Conservation (phyloP, 352 stramenopile species). For the Phytophthora sp. region DNA sequence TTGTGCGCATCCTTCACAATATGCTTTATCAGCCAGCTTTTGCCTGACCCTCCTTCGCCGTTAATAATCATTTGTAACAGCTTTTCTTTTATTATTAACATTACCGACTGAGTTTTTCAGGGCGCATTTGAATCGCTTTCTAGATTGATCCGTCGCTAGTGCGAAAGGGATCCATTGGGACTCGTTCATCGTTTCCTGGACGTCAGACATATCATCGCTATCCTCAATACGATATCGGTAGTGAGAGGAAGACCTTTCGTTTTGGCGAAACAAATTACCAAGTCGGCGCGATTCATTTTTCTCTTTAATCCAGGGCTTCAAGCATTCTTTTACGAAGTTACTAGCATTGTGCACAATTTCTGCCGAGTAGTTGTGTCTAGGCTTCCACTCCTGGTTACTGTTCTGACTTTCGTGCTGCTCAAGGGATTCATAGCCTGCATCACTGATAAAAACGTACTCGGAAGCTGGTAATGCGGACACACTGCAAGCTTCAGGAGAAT, state of each 20-base stretch:
- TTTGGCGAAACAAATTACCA: too few relatives aligned
- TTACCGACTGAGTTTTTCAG: too few relatives aligned
- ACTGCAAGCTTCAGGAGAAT: too few relatives aligned
- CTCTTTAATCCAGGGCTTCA: too few relatives aligned
- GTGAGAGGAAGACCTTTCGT: too few relatives aligned
- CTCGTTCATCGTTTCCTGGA: slow-evolving; percentile 6
- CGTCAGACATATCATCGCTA: background rate
- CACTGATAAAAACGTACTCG: background rate
- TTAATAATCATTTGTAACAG: background rate
- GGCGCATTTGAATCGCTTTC: background rate
- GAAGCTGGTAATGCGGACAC: background rate
- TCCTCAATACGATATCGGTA: slow-evolving; percentile 1
- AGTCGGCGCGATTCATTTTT: too few relatives aligned
- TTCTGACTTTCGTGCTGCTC: background rate
- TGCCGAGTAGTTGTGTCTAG: background rate
- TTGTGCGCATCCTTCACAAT: slow-evolving; percentile 3
- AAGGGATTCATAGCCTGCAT: background rate
- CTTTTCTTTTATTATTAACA: background rate
- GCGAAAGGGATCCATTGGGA: slow-evolving; percentile 9
- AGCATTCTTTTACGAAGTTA: too few relatives aligned
- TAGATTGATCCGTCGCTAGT: background rate
- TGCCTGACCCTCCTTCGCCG: background rate
- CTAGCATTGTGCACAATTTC: too few relatives aligned
- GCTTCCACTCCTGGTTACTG: too few relatives aligned
- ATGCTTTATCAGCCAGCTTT: background rate